Evolutionary conservation across 345 rosid genomes (phyloP), one percentile per base, ranked within the genome.

Genomic region (Alliaria petiolata): DNA sequence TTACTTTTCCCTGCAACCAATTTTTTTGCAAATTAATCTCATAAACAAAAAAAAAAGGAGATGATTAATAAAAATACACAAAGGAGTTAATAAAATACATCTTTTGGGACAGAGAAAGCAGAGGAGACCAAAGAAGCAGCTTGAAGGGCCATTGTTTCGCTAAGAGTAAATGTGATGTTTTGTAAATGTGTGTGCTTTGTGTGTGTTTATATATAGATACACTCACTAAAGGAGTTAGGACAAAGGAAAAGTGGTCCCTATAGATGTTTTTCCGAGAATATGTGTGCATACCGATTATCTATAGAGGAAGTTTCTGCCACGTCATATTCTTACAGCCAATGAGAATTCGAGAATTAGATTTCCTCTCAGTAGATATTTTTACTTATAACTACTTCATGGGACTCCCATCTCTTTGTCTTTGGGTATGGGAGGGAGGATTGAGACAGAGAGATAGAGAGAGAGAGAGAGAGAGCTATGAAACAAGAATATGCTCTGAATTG

Each of bases 41-140:
- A 2, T 49, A 57, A 40, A 45, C 15, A 36, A 52, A 3, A 42
- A 42, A 7, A 5, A 57, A 26, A 49, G 25, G 49, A 67, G 0
- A 44, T 26, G 10, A 45, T 8, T 15, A 13, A 8, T 19, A 12
- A 13, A 25, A n/a, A 17, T 0, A 20, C 3, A 4, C 62, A n/a
- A 60, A 11, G n/a, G 35, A 14, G 22, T 51, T 17, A 19, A 38
- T 10, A 67, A 60, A 57, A 70, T 72, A 93, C 97, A 89, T 87
- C 86, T 79, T 83, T 87, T 34, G 80, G 85, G 43, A 78, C 55
- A 57, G 83, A 68, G 76, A 86, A 81, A 72, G 90, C 75, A 67
- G 90, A 85, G 67, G 91, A 82, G 53, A 83, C 80, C 81, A 91
- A 82, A 62, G 95, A 84, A 82, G 95, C 81, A 62, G 66, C 81